Evolutionary conservation across 2,329 filamentous ascomycete genomes (phyloP), one percentile per base, ranked within the genome.

Genomic region (Colletotrichum lentis): DNA sequence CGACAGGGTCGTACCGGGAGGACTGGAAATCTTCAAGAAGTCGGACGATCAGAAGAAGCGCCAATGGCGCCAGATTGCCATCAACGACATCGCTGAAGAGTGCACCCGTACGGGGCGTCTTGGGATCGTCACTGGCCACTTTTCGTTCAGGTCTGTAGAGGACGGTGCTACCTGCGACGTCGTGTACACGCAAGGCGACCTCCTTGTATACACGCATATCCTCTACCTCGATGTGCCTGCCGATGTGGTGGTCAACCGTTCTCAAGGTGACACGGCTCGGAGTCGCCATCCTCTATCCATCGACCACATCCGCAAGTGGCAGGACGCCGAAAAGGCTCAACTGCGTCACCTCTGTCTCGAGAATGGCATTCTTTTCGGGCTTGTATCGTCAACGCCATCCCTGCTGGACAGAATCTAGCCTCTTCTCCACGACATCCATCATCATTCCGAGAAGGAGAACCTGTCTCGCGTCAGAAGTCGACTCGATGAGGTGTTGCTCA

Each of bases 111-210:
- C 55, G 11, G 73, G 76, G 0, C 77, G 75, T 65, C 69, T 75
- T 5, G 86, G 75, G 1, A 71, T 90, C 3, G 83, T 90, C 3
- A 76, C 84, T 5, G 86, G 86, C 0, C 85, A 90, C 72, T 84
- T 79, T 72, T 84, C 84, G 77, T 84, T 89, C 70, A 88, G 85
- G 84, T 4, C 68, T 0, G 78, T 83, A 31, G 79, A 0, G 66
- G 73, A 10, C 16, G 12, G 24, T 44, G 31, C n/a, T 75, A 73
- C 39, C 11, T 20, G 20, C 27, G 20, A 73, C 0, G 18, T 69
- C 6, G 80, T 86, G 0, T 80, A 75, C 58, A 88, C 84, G 0
- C 12, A 74, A 2, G 76, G 72, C 8, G 87, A 90, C 64, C 56
- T 82, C 4, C 50, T 77, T 0, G 79, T 74, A 0, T 90, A 81